phyloP scores from a whole-genome alignment of 768 basidiomycete genomes.

The Suillus subluteus region DNA sequence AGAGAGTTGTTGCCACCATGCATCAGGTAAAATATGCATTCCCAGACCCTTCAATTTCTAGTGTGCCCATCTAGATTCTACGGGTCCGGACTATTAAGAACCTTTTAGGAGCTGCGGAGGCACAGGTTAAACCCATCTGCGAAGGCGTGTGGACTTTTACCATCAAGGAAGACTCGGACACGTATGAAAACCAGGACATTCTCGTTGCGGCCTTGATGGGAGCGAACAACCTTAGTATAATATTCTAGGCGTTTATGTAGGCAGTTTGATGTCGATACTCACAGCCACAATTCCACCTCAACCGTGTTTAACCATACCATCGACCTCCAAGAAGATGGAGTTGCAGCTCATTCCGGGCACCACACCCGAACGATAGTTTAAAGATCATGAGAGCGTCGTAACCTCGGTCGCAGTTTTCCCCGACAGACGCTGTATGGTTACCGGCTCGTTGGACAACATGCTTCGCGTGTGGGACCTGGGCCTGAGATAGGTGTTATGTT shows the following conservation, averaged over 20 bases:
- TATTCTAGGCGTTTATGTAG: neutral
- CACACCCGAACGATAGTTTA: neutral
- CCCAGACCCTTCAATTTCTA: no score
- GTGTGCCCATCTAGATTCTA: no score
- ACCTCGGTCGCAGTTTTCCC: neutral
- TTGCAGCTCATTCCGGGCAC: neutral
- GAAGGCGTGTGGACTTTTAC: no score
- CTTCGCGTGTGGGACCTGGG: neutral
- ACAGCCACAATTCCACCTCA: neutral
- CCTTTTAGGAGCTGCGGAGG: no score
- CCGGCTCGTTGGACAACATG: neutral
- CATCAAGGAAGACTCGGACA: no score
- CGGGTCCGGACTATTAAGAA: no score
- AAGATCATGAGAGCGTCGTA: neutral
- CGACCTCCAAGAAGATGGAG: neutral
- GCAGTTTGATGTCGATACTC: neutral
- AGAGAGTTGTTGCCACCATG: no score
- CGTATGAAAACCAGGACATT: no score
- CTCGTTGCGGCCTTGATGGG: neutral
- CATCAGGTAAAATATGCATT: no score
- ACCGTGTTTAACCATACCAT: neutral
- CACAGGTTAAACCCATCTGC: no score
- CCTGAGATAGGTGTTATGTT: neutral
- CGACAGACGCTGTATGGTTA: neutral
- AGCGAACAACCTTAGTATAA: neutral